These are phyloP conservation scores for Heimioporus punctisporus DNA, from an alignment of 1,284 basidiomycete genomes.

Conservation along the genomic window DNA sequence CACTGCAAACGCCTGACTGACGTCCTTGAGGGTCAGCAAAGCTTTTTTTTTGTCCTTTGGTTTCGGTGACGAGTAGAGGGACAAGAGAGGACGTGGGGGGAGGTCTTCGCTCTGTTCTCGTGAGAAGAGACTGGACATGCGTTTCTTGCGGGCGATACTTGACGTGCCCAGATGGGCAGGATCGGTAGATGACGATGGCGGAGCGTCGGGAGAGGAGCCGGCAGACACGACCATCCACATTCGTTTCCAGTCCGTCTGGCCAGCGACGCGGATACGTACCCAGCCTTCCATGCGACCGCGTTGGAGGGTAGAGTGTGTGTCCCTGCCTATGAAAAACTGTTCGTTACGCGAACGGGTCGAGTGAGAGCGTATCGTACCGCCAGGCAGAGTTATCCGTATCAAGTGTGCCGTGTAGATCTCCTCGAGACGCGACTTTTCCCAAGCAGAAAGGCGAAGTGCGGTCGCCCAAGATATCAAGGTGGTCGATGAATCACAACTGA, in stretches of 20 bases:
- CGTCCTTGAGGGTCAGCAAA: constrained; percentile 54
- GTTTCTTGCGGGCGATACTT: constrained; percentile 47
- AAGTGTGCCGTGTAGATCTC: constrained; percentile 98
- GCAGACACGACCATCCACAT: constrained; percentile 85
- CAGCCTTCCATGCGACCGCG: constrained; percentile 90
- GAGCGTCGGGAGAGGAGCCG: constrained; percentile 32
- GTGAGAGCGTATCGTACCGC: constrained; percentile 40
- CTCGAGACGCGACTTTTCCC: constrained; percentile 96
- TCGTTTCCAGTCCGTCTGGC: constrained; percentile 95
- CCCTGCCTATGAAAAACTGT: constrained; percentile 51
- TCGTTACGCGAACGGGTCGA: constrained; percentile 2
- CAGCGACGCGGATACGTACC: constrained; percentile 91
- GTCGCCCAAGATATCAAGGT: constrained; percentile 90
- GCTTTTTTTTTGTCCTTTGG: constrained; percentile 72
- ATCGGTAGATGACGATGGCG: constrained; percentile 12
- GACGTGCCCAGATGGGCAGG: constrained; percentile 10
- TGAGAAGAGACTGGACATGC: constrained; percentile 72
- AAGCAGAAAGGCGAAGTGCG: constrained; percentile 88
- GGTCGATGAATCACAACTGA: constrained; percentile 78
- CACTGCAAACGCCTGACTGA: constrained; percentile 83
- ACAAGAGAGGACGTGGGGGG: constrained; percentile 40
- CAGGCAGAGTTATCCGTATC: constrained; percentile 70
- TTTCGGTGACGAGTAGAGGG: constrained; percentile 62
- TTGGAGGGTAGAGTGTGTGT: constrained; percentile 65
- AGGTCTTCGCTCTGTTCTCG: constrained; percentile 39